Base-by-base conservation (phyloP, 192 early-diverging fungal genomes). In the Linnemannia hyalina region DNA sequence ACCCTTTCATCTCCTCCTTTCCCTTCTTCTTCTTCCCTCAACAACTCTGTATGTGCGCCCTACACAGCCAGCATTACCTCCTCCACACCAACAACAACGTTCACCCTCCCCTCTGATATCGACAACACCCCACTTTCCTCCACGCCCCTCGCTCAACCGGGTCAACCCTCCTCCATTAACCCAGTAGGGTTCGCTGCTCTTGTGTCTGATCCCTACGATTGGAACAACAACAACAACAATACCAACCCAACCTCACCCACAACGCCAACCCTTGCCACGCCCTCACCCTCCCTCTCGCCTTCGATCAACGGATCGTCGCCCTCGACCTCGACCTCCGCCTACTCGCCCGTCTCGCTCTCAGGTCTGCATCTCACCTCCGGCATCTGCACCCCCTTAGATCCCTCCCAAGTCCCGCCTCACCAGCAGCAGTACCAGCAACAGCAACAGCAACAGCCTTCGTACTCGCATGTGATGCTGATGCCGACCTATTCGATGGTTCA, bases 401-500 rank as follows among this genome's bases (percentile, higher is more conserved):
- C 60, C 60, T 65, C 60, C 13, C 60, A 65, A 32, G 60, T 65
- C 29, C 60, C 32, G 60, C 5, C 49, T 52, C 49, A 52, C 15
- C 60, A 65, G 26, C 60, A 65, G 60, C n/a, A 32, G 26, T 32
- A 26, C 26, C 60, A 65, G 29, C 60, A 65, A 15, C 60, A 65
- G 29, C 60, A 65, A 15, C 60, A 65, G 11, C 60, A 65, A 32
- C 60, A 65, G 60, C 60, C 60, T 11, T 65, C 60, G 11, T 65
- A 65, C 60, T 65, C 60, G 60, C 60, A 65, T 65, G 60, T 65
- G 60, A 65, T 65, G 60, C 60, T 65, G 60, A 65, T 65, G 60
- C 60, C 60, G 60, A 65, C 60, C 3, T 65, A 65, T 15, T 65
- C 60, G 60, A 65, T 65, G 60, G 60, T 65, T 65, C 60, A 65